phyloP scores from a whole-genome alignment of 768 basidiomycete genomes.

The Antrodiella citrinella region DNA sequence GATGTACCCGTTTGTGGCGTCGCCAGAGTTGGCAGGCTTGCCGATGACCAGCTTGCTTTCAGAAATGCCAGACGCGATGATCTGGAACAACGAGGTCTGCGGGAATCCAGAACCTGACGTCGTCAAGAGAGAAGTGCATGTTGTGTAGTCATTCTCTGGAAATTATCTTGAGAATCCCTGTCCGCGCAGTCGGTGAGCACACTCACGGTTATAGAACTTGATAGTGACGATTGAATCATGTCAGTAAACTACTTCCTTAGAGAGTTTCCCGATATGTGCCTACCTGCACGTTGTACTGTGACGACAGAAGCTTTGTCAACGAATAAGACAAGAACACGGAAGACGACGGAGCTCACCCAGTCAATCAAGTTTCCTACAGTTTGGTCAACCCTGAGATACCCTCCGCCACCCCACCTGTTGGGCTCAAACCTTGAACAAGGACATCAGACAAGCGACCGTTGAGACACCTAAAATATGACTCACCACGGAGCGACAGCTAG shows the following conservation, averaged over 20 bases:
- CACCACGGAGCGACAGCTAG: conserved; percentile 38
- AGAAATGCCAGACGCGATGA: conserved; percentile 37
- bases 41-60: conserved; percentile 49
- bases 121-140: conserved; percentile 50
- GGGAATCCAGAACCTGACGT: conserved; percentile 57
- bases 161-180: too few relatives aligned
- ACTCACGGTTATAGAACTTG: conserved; percentile 29
- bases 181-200: too few relatives aligned
- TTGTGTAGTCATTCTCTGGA: conserved; percentile 59
- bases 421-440: conserved; percentile 25
- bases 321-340: not conserved
- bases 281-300: conserved; percentile 37
- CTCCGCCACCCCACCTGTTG: conserved; percentile 29
- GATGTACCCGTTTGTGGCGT: conserved; percentile 51
- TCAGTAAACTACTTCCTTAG: conserved; percentile 4
- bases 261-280: too few relatives aligned
- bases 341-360: conserved; percentile 25
- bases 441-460: not conserved
- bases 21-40: conserved; percentile 36
- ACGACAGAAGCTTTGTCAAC: not conserved
- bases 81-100: conserved; percentile 47
- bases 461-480: not conserved
- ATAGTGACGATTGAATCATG: not conserved
- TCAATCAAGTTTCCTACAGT: conserved; percentile 36
- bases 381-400: conserved; percentile 31